Percentiles rank a stretch among this genome's conserved stretches.
phyloP scores from a whole-genome alignment of 192 early-diverging fungal genomes.

The Dissophora globulifera region DNA sequence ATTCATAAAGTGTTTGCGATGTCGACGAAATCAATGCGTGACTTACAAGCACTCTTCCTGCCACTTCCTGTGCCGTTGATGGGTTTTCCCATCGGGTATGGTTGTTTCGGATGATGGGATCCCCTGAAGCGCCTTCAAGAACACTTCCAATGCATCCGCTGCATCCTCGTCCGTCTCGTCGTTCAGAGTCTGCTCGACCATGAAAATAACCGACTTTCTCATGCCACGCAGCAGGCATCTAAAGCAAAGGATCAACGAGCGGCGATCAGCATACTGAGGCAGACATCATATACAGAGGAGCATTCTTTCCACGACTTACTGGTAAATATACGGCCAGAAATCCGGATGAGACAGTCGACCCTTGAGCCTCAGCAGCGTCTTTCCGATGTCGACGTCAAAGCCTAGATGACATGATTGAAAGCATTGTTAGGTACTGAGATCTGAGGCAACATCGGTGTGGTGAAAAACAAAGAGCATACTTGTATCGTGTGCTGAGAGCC shows the following conservation, averaged over 20 bases:
- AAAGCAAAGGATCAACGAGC: neutral
- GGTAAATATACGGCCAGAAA: conserved; percentile 42
- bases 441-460: too few relatives aligned
- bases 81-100: conserved; percentile 3
- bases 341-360: conserved; percentile 22
- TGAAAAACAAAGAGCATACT: too few relatives aligned
- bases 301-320: conserved; percentile 2
- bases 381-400: conserved; percentile 18
- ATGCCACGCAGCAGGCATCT: conserved; percentile 44
- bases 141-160: conserved; percentile 23
- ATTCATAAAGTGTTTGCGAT: too few relatives aligned
- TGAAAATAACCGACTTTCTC: conserved; percentile 21
- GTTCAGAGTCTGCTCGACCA: conserved; percentile 35
- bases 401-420: too few relatives aligned
- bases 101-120: conserved; percentile 23
- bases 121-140: conserved; percentile 14
- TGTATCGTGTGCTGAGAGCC: conserved; percentile 23
- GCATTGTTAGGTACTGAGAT: too few relatives aligned
- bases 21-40: too few relatives aligned
- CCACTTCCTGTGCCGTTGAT: conserved; percentile 27
- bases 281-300: neutral
- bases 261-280: neutral
- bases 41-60: conserved; percentile 34
- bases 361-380: conserved; percentile 1
- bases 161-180: conserved; percentile 31